Base-by-base conservation (phyloP, 2,329 filamentous ascomycete genomes). In the Apiospora hydei region DNA sequence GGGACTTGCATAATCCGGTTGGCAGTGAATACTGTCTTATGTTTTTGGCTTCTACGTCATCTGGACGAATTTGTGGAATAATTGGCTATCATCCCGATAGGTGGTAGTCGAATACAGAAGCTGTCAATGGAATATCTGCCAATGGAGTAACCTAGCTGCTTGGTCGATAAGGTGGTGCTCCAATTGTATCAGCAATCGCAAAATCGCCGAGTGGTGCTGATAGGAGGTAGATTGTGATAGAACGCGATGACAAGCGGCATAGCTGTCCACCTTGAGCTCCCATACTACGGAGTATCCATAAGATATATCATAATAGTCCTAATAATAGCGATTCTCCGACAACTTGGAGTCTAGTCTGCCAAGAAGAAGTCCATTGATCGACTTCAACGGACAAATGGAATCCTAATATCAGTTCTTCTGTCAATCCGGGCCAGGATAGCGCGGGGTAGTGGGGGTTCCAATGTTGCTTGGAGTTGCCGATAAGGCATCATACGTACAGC, bases 401-500 rank as follows among this genome's bases (percentile, higher is more conserved):
- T n/a, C 46, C 21, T 2, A 49, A 21, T n/a, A n/a, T 5, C 46
- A 10, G 11, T 14, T 10, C 2, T 18, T 61, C 16, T 10, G 53
- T 21, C 26, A 18, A 16, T 34, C 26, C 26, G 16, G 34, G 3
- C 34, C 67, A 24, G 26, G 34, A 16, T 67, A 51, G 57, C 66
- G 68, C 71, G 71, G 70, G 69, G 51, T 46, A 64, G 57, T 64
- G 57, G 57, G 57, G 57, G 14, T 41, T 64, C 10, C 34, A 64
- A 64, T 41, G 18, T n/a, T 24, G 53, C 34, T 41, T 41, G 34
- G 46, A 74, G 69, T 49, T 72, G 71, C 53, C 71, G 73, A 74
- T 71, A 73, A 73, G 74, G 74, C 71, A 74, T 44, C 68, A 71
- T 72, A 71, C 67, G 51, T 71, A 72, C 53, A 71, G 73, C 70